Base-by-base conservation (phyloP, 306 rosid genomes). In the Malus asiatica region DNA sequence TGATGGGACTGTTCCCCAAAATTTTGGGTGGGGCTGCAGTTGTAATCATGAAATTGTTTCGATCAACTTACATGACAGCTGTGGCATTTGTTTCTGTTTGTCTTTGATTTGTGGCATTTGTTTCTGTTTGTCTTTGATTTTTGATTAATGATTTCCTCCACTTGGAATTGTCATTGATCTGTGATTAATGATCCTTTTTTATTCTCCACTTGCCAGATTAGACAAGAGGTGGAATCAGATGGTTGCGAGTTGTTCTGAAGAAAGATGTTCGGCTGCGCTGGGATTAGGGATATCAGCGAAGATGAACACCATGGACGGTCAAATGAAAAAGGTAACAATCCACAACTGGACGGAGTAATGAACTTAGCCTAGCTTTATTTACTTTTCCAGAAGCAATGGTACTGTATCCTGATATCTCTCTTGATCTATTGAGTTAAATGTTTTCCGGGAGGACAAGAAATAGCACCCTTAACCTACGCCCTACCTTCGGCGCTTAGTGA, bases 51-150 rank as follows among this genome's bases (percentile, higher is more conserved):
- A 35, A 20, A 20, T 23, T 48, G 15, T 19, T 69, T 72, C 1
- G 13, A 42, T 20, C 44, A 18, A 35, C 23, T 59, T 70, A 60
- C 7, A 11, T 9, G 25, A 33, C 48, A 58, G 57, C 62, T n/a
- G n/a, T 23, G 45, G 48, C 52, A 22, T 14, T 68, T 65, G 0
- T 74, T 42, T 22, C 38, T 48, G 25, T 33, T 68, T 70, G 55
- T 79, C 66, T 69, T 60, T 20, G 76, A 69, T 75, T 45, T 74
- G n/a, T 23, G 45, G 48, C 52, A 22, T 14, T 68, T 65, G 0
- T 74, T 42, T 22, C 38, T 48, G 25, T 33, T 68, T 70, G 55
- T 79, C 66, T 69, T 60, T 20, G 76, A 69, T 75, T 45, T 74
- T 74, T 25, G 16, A 18, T 8, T 80, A 52, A 35, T 60, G 16